Evolutionary conservation across 257 asterid species (phyloP).

Genomic region (Solanum chmielewskii): DNA sequence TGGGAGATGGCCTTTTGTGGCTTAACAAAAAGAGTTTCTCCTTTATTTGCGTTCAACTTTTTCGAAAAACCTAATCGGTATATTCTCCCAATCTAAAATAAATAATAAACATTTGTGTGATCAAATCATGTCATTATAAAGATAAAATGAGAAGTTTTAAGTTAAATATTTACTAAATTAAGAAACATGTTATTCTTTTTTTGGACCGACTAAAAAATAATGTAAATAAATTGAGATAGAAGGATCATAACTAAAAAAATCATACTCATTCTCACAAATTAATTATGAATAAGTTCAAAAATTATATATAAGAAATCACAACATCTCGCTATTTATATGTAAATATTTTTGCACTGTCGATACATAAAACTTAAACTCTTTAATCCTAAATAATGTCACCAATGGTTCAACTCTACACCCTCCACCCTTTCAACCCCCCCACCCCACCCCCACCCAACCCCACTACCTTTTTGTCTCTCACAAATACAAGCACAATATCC

Average conservation of each 20-base stretch:
- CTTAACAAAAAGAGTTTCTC: too few relatives aligned
- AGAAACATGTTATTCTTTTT: not conserved
- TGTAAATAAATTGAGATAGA: not conserved
- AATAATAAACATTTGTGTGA: not conserved
- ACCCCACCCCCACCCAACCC: not conserved
- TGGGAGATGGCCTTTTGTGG: too few relatives aligned
- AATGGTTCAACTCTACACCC: conserved; percentile 6
- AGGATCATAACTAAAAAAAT: not conserved
- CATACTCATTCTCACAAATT: not conserved
- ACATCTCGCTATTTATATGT: not conserved
- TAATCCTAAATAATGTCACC: conserved; percentile 23
- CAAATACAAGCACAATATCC: not conserved
- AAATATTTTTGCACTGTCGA: too few relatives aligned
- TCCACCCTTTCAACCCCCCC: not conserved
- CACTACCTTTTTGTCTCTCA: not conserved
- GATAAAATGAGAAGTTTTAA: not conserved
- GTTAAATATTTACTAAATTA: not conserved
- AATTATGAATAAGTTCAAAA: not conserved
- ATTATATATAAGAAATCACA: not conserved
- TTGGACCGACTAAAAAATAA: not conserved
- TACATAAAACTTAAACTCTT: too few relatives aligned
- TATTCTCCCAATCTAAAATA: not conserved
- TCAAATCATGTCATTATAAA: not conserved
- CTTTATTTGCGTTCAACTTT: too few relatives aligned
- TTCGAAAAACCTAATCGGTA: not conserved